A percentile compares a stretch with the other conserved stretches of the same genome.
Conservation (phyloP, 148 eudicot genomes). For the Camellia japonica region DNA sequence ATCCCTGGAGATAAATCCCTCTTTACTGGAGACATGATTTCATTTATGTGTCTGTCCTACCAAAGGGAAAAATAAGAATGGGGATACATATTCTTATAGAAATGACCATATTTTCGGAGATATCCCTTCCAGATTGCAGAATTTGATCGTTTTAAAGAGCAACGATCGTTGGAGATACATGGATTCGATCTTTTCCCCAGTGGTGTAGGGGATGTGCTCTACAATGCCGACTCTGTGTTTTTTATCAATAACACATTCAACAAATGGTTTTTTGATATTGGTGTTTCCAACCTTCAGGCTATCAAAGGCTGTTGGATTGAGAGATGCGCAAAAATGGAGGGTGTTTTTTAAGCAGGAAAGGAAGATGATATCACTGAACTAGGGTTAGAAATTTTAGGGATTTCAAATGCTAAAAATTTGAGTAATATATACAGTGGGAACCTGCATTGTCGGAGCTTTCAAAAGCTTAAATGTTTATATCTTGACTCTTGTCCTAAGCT, state of each 20-base stretch:
- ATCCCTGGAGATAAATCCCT: background rate
- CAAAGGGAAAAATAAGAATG: background rate
- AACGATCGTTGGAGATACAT: slow-evolving; percentile 17
- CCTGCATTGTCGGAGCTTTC: background rate
- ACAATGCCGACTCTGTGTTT: slow-evolving; percentile 11
- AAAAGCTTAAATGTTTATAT: slow-evolving; percentile 23
- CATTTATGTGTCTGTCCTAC: slow-evolving; percentile 24
- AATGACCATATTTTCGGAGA: slow-evolving; percentile 23
- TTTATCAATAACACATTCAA: slow-evolving; percentile 17
- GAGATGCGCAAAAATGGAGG: slow-evolving; percentile 27
- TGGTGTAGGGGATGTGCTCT: slow-evolving; percentile 17
- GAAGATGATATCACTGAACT: slow-evolving; percentile 1
- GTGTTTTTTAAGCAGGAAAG: slow-evolving; percentile 11
- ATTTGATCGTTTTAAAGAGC: slow-evolving; percentile 10
- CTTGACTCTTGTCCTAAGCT: slow-evolving; percentile 34
- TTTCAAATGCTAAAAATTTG: slow-evolving; percentile 25
- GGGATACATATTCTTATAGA: slow-evolving; percentile 4
- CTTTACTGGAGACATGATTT: slow-evolving; percentile 9
- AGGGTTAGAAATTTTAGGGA: slow-evolving; percentile 17
- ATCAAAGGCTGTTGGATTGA: slow-evolving; percentile 38
- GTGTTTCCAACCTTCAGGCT: slow-evolving; percentile 8
- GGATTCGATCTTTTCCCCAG: slow-evolving; percentile 21
- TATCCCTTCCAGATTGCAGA: slow-evolving; percentile 10
- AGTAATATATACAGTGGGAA: background rate
- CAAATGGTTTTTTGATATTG: slow-evolving; percentile 8